Base-by-base conservation (phyloP, 495 filamentous ascomycete species). In the Cairneyella variabilis region DNA sequence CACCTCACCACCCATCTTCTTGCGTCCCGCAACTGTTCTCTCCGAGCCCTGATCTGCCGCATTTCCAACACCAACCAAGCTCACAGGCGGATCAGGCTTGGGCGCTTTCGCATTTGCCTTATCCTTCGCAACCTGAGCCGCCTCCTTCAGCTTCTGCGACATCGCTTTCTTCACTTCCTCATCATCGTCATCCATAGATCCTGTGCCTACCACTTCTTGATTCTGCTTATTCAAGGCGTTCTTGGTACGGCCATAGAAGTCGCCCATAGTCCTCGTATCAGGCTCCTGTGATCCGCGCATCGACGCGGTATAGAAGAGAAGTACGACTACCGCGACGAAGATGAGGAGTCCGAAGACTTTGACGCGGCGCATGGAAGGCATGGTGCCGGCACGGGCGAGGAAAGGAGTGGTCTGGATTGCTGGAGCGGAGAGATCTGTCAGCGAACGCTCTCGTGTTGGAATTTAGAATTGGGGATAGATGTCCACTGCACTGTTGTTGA, bases 321-420 rank as follows among this genome's bases (percentile, higher is more conserved):
- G 64, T 43, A 76, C 74, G 45, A 88, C 53, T 34, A 88, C 62
- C 40, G 74, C 67, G 51, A 77, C 71, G 51, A 89, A 59, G 45
- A 83, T 68, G 26, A 78, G 65, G 64, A 87, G 70, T 45, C 74
- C 71, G 23, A 86, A 64, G 32, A 82, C 66, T 48, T 81, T 82
- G 37, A 88, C 54, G 48, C 88, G 82, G 52, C 89, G 79, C 60
- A 76, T 76, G 1, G 88, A 88, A 61, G 83, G 80, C 89, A 95
- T 91, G 38, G 41, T 74, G 67, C 58, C 49, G 20, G 30, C 43
- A 16, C 45, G 48, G 17, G 14, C 21, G 49, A 63, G 53, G 46
- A 53, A 57, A 14, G 60, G 53, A 0, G 56, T 54, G 11, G 60
- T 59, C 5, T 53, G 43, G 20, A 57, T 43, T 1, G 48, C 53